phyloP scores from a whole-genome alignment of 2,329 filamentous ascomycete species.

The Metarhizium guizhouense region DNA sequence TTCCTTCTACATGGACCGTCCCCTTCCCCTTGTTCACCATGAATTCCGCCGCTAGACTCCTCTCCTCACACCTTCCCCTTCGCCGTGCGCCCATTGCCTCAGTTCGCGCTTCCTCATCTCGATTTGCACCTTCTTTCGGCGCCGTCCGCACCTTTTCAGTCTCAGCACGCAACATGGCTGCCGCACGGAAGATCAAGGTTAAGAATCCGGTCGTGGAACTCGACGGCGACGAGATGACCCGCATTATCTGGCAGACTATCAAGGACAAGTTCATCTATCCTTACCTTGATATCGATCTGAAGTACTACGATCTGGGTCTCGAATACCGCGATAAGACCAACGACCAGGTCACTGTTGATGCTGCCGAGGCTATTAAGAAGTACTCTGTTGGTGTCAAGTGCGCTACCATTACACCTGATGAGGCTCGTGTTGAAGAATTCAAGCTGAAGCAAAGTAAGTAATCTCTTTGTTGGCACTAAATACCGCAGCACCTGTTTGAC shows the following conservation, averaged over 20 bases:
- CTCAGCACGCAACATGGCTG: constrained; percentile 57
- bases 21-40: constrained; percentile 11
- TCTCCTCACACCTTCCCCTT: constrained; percentile 19
- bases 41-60: constrained; percentile 20
- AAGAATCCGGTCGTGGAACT: constrained; percentile 98
- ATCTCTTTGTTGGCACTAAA: not conserved
- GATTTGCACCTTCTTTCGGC: constrained; percentile 37
- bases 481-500: not conserved
- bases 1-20: constrained; percentile 13
- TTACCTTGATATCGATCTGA: constrained; percentile 94
- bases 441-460: constrained; percentile 90
- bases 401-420: constrained; percentile 97
- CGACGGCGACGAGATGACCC: constrained; percentile 92
- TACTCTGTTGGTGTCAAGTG: constrained; percentile 99
- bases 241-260: constrained; percentile 98
- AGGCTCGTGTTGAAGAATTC: constrained; percentile 94
- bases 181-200: constrained; percentile 86
- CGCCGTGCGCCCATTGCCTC: constrained; percentile 18
- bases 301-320: constrained; percentile 93
- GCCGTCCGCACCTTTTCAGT: constrained; percentile 43
- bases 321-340: constrained; percentile 93
- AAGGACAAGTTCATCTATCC: constrained; percentile 98
- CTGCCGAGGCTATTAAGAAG: constrained; percentile 97
- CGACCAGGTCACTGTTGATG: constrained; percentile 91
- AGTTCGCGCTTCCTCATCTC: constrained; percentile 21